Percentiles rank a stretch among this genome's conserved stretches.
Evolutionary conservation across 208 protist species (phyloP).

Genomic region (Zelonia costaricensis): DNA sequence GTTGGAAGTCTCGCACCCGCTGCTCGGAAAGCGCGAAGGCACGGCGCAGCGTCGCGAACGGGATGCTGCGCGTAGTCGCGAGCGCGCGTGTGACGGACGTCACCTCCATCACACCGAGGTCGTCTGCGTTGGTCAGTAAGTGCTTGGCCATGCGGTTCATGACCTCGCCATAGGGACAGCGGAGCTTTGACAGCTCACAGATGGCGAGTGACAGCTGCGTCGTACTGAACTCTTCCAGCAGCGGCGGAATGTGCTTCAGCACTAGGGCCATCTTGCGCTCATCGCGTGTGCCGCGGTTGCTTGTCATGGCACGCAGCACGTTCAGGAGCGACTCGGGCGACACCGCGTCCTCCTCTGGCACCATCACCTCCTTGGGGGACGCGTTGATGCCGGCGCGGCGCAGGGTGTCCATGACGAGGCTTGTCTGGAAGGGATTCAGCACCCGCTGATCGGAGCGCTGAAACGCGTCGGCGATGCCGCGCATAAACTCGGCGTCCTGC

Average conservation of each 20-base stretch:
- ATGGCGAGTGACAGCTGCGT: constrained; percentile 64
- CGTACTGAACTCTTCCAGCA: constrained; percentile 80
- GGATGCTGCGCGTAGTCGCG: constrained; percentile 56
- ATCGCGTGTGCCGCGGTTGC: constrained; percentile 62
- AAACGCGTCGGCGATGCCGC: constrained; percentile 77
- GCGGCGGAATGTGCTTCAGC: constrained; percentile 44
- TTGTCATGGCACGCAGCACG: constrained; percentile 75
- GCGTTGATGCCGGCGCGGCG: constrained; percentile 65
- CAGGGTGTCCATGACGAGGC: constrained; percentile 73
- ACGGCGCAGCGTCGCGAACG: constrained; percentile 45
- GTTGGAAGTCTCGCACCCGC: constrained; percentile 60
- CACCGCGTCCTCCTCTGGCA: constrained; percentile 77
- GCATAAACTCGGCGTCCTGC: constrained; percentile 83
- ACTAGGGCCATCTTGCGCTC: constrained; percentile 70
- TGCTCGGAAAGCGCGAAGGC: constrained; percentile 49
- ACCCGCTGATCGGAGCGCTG: constrained; percentile 68
- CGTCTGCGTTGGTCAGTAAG: constrained; percentile 46
- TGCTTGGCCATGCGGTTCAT: constrained; percentile 62
- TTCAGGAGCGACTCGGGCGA: constrained; percentile 76
- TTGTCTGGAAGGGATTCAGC: constrained; percentile 82
- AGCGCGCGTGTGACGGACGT: constrained; percentile 42
- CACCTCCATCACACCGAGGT: constrained; percentile 67
- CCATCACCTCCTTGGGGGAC: constrained; percentile 56
- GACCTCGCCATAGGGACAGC: constrained; percentile 58
- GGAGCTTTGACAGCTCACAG: constrained; percentile 64